These are phyloP conservation scores for Penicillium paxilli DNA, from an alignment of 495 filamentous ascomycete species.

Conservation along the genomic window DNA sequence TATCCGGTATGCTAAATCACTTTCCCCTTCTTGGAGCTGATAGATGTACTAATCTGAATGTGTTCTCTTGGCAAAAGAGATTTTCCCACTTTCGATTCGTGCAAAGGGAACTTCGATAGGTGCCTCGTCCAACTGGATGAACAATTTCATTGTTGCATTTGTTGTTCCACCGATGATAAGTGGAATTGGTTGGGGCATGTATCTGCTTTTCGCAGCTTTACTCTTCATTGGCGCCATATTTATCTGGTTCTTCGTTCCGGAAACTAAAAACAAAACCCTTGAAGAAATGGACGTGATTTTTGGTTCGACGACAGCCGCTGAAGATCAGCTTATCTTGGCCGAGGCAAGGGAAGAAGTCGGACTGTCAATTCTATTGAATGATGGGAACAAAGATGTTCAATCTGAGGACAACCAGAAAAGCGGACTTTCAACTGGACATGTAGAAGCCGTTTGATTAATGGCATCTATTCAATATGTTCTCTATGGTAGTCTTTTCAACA, in stretches of 20 bases:
- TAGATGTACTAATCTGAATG: background rate
- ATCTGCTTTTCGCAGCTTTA: slow-evolving; percentile 64
- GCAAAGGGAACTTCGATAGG: slow-evolving; percentile 21
- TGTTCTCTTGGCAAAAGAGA: slow-evolving; percentile 53
- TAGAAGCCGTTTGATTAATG: no score
- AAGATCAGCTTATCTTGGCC: no score
- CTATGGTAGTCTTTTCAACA: no score
- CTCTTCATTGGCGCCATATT: slow-evolving; percentile 57
- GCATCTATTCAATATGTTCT: no score
- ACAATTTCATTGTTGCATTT: slow-evolving; percentile 11
- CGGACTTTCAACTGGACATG: no score
- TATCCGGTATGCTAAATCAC: no score
- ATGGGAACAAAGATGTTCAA: no score
- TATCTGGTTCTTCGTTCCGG: slow-evolving; percentile 62
- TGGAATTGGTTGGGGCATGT: slow-evolving; percentile 41
- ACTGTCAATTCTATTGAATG: no score
- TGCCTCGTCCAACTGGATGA: slow-evolving; percentile 20
- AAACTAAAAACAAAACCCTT: slow-evolving; percentile 65
- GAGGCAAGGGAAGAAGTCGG: no score
- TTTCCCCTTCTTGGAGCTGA: background rate
- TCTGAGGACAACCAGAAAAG: no score
- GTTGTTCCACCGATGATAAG: slow-evolving; percentile 13
- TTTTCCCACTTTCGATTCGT: slow-evolving; percentile 20
- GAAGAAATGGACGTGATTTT: slow-evolving; percentile 66
- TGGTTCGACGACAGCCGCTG: no score